Evolutionary conservation across 495 filamentous ascomycete species (phyloP).

Genomic region (Copromyces sp.): DNA sequence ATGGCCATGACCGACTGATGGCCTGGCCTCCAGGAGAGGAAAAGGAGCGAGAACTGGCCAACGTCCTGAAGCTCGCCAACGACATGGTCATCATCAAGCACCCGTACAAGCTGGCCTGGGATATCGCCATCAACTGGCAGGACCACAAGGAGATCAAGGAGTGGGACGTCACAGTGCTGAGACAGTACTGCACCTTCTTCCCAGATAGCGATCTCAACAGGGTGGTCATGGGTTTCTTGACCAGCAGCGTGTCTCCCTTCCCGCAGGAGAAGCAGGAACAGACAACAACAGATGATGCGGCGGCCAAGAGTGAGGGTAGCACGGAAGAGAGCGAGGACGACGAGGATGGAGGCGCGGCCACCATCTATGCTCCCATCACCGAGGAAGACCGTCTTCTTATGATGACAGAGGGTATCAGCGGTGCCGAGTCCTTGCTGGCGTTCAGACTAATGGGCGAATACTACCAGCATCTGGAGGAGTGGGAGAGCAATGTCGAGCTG

Average conservation of each 20-base stretch:
- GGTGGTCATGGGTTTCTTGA: constrained; percentile 69
- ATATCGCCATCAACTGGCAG: constrained; percentile 79
- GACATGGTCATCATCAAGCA: constrained; percentile 96
- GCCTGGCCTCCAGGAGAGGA: constrained; percentile 48
- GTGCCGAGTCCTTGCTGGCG: constrained; percentile 66
- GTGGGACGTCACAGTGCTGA: constrained; percentile 63
- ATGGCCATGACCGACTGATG: constrained; percentile 64
- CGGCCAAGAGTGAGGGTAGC: not conserved
- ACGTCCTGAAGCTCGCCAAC: constrained; percentile 62
- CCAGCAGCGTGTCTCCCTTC: constrained; percentile 79
- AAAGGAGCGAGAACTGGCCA: constrained; percentile 57
- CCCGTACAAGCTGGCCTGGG: constrained; percentile 84
- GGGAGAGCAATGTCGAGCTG: constrained; percentile 71
- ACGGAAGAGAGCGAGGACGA: constrained; percentile 37
- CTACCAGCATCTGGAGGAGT: constrained; percentile 76
- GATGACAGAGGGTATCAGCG: constrained; percentile 74
- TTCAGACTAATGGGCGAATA: constrained; percentile 79
- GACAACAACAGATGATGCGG: constrained; percentile 16
- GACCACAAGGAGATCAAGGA: constrained; percentile 61
- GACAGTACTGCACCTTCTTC: constrained; percentile 75
- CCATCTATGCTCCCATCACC: constrained; percentile 41
- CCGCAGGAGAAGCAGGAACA: constrained; percentile 29
- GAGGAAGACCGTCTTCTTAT: constrained; percentile 65
- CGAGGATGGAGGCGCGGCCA: constrained; percentile 39
- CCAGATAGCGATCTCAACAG: constrained; percentile 72